Percentiles rank a stretch among this genome's conserved stretches.
Evolutionary conservation across 257 asterid genomes (phyloP).

Genomic region (Nicotiana undulata): DNA sequence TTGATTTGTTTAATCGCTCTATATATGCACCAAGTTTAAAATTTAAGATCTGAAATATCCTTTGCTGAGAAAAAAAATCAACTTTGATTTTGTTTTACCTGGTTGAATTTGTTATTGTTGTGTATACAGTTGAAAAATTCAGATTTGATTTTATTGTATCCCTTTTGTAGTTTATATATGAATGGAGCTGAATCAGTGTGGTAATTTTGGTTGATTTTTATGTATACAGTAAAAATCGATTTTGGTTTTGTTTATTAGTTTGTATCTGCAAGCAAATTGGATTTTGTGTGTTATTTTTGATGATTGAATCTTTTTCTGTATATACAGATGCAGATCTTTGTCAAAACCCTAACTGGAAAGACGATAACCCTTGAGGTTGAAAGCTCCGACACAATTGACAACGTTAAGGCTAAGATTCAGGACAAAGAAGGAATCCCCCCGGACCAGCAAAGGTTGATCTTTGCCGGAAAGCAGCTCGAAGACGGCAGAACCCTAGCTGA

Average conservation of each 20-base stretch:
- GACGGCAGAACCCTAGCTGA: slow-evolving; percentile 32
- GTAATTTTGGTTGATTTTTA: neutral
- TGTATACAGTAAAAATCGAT: neutral
- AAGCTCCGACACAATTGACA: slow-evolving; percentile 39
- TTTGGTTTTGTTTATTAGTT: neutral
- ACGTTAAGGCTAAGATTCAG: slow-evolving; percentile 36
- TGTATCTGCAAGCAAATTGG: neutral
- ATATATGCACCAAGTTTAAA: too few relatives aligned
- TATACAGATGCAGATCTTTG: slow-evolving; percentile 59
- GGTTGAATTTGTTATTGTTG: neutral
- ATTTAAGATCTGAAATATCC: neutral
- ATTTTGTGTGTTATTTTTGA: neutral
- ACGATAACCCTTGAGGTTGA: slow-evolving; percentile 41
- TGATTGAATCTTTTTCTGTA: neutral
- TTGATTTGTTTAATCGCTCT: neutral
- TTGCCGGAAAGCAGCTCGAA: slow-evolving; percentile 29
- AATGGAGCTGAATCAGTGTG: neutral
- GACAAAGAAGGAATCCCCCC: slow-evolving; percentile 30
- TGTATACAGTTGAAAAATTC: neutral
- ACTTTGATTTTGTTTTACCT: neutral
- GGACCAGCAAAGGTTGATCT: slow-evolving; percentile 27
- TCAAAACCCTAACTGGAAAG: slow-evolving; percentile 45
- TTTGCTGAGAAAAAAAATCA: neutral
- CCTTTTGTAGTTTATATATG: neutral
- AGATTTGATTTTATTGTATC: neutral